Conservation (phyloP, 208 protist genomes). For the Leishmania guyanensis region DNA sequence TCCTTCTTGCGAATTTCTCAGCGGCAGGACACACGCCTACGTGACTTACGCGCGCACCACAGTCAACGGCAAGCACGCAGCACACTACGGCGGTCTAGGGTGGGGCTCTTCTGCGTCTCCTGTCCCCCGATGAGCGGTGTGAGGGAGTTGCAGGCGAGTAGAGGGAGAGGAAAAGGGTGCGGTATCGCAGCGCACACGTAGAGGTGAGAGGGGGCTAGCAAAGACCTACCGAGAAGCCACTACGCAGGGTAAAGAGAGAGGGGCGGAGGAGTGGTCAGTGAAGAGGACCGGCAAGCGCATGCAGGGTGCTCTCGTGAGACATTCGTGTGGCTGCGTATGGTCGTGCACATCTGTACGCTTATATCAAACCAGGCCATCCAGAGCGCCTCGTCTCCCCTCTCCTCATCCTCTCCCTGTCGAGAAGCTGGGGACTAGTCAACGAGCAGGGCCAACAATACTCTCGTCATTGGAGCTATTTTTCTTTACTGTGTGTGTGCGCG, state of each 20-base stretch:
- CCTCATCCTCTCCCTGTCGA: background rate
- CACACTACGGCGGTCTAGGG: background rate
- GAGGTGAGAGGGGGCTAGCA: background rate
- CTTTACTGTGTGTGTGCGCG: background rate
- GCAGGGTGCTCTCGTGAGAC: background rate
- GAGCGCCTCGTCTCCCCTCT: background rate
- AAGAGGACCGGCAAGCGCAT: no score
- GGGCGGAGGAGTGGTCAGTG: background rate
- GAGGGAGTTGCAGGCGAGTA: background rate
- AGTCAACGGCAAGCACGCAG: background rate
- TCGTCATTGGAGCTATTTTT: background rate
- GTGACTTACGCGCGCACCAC: background rate
- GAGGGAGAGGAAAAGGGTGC: background rate
- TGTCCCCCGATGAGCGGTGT: background rate
- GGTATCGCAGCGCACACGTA: background rate
- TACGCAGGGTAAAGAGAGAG: background rate
- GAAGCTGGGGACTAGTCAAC: background rate
- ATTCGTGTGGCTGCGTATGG: background rate
- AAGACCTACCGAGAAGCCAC: background rate
- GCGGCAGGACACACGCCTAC: background rate
- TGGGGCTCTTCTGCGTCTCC: background rate
- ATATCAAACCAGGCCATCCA: background rate
- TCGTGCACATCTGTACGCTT: background rate
- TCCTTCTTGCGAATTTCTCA: background rate
- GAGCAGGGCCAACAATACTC: background rate